Conservation (phyloP, 1,139 yeast species). For the Nakaseomyces uthaithaninus region DNA sequence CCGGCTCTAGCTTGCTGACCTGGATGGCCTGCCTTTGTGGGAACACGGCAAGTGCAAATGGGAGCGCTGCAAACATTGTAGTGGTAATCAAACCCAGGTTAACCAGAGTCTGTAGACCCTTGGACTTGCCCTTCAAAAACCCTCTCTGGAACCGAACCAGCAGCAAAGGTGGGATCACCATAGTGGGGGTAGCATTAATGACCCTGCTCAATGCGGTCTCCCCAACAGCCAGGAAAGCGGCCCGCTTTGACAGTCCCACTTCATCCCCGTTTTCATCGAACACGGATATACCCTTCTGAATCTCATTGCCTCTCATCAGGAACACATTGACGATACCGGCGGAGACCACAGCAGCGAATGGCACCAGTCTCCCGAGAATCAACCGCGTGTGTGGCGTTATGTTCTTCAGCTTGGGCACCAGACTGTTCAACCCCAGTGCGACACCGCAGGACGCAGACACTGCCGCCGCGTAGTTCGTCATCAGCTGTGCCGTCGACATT, state of each 20-base stretch:
- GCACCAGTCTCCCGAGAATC: slow-evolving; percentile 77
- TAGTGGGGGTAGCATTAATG: slow-evolving; percentile 91
- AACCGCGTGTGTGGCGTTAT: slow-evolving; percentile 60
- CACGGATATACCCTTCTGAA: slow-evolving; percentile 74
- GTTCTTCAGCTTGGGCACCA: slow-evolving; percentile 72
- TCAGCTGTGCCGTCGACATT: slow-evolving; percentile 64
- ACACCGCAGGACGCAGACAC: slow-evolving; percentile 93
- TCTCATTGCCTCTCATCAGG: slow-evolving; percentile 91
- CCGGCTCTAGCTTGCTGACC: slow-evolving; percentile 52
- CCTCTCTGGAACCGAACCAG: slow-evolving; percentile 69
- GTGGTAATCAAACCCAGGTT: slow-evolving; percentile 78
- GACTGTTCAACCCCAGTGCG: slow-evolving; percentile 81
- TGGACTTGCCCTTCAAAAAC: slow-evolving; percentile 56
- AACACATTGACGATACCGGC: slow-evolving; percentile 94
- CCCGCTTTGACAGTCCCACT: slow-evolving; percentile 73
- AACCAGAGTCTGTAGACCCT: slow-evolving; percentile 54
- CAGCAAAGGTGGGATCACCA: slow-evolving; percentile 89
- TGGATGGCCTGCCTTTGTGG: slow-evolving; percentile 72
- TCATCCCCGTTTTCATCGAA: slow-evolving; percentile 57
- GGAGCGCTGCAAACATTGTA: slow-evolving; percentile 80
- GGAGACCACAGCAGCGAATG: slow-evolving; percentile 95
- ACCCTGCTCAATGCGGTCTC: slow-evolving; percentile 95
- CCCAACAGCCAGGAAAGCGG: slow-evolving; percentile 89
- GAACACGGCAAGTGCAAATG: slow-evolving; percentile 91
- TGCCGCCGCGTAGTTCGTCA: slow-evolving; percentile 74